phyloP scores from a whole-genome alignment of 176 grass and related monocot genomes.

The Dendrocalamus sinicus region DNA sequence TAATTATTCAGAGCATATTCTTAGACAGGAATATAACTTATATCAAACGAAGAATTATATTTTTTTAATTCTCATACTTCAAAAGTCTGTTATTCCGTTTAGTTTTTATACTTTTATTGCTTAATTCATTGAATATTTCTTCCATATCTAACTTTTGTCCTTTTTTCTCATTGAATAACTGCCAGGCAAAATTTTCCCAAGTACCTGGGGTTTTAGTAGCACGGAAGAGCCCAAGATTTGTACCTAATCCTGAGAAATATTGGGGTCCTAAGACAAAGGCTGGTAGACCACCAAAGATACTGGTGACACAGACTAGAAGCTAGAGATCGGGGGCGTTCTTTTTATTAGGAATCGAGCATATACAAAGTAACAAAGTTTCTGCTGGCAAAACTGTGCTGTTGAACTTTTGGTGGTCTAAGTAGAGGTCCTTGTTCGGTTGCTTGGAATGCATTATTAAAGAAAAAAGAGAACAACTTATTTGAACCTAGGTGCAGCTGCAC shows the following conservation, averaged over 20 bases:
- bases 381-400: not conserved
- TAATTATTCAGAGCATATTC: not conserved
- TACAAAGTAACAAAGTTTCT: not conserved
- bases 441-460: not conserved
- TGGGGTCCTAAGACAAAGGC: slow-evolving; percentile 66
- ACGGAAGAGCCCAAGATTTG: slow-evolving; percentile 47
- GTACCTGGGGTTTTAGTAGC: not conserved
- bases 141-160: not conserved
- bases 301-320: not conserved
- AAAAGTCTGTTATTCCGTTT: not conserved
- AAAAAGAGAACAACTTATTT: too few relatives aligned
- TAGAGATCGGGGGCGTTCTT: not conserved
- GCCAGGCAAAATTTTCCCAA: slow-evolving; percentile 51
- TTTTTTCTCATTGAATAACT: not conserved
- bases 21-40: not conserved
- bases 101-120: not conserved
- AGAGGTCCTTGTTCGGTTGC: not conserved
- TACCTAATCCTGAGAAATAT: slow-evolving; percentile 61
- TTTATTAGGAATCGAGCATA: too few relatives aligned
- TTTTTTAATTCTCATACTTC: not conserved
- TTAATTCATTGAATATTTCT: not conserved
- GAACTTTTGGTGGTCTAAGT: not conserved
- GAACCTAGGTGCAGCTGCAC: too few relatives aligned
- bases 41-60: not conserved
- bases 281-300: slow-evolving; percentile 40